phyloP scores from a whole-genome alignment of 2,329 filamentous ascomycete species.

The Fusarium protoensiforme region DNA sequence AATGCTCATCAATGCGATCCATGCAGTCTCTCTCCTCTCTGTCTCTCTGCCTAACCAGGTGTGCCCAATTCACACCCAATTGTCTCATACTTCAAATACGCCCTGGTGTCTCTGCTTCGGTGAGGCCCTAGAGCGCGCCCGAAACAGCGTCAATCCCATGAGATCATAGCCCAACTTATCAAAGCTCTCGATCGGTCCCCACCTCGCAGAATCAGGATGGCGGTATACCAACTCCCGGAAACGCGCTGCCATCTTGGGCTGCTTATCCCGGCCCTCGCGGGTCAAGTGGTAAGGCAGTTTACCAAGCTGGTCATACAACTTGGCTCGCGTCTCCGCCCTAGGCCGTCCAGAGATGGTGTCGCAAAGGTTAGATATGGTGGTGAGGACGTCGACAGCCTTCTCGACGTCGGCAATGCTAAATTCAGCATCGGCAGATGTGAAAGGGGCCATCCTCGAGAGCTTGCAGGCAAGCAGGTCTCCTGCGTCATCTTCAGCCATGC shows the following conservation, averaged over 20 bases:
- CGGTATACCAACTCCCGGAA: slow-evolving; percentile 19
- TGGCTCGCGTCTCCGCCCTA: not conserved
- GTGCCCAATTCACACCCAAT: not conserved
- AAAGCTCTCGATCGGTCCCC: slow-evolving; percentile 23
- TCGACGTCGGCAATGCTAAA: slow-evolving; percentile 4
- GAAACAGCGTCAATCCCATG: slow-evolving; percentile 9
- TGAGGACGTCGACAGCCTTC: not conserved
- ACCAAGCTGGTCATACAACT: slow-evolving; percentile 1
- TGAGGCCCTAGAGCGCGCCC: not conserved
- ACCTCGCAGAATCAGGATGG: slow-evolving; percentile 3
- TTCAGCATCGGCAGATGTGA: not conserved
- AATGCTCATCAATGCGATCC: slow-evolving; percentile 20
- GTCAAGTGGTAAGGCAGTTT: slow-evolving; percentile 26
- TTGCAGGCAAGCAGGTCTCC: not conserved
- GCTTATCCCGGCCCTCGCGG: not conserved
- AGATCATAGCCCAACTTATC: slow-evolving; percentile 7
- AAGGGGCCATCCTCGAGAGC: not conserved
- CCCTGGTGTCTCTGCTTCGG: slow-evolving; percentile 8
- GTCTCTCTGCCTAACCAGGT: not conserved
- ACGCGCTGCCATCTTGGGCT: not conserved
- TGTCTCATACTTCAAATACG: slow-evolving; percentile 17
- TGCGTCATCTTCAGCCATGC: not conserved
- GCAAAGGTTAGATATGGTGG: slow-evolving; percentile 9
- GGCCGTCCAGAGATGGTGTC: not conserved
- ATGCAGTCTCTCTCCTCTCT: slow-evolving; percentile 6